phyloP scores from a whole-genome alignment of 164 flowering plant species.

The Chimonanthus salicifolius region DNA sequence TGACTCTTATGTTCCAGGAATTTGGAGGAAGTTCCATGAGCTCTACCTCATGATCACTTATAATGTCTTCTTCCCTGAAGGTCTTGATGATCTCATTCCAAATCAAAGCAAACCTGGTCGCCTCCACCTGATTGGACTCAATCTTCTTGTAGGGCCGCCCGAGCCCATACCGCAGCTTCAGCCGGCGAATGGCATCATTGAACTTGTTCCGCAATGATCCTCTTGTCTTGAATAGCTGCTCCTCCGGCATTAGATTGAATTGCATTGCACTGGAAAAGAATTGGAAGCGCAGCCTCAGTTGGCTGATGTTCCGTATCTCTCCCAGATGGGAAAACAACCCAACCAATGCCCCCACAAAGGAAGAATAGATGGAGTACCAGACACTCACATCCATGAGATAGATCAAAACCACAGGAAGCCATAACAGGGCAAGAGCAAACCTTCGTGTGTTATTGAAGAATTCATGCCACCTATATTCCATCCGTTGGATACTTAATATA shows the following conservation, averaged over 20 bases:
- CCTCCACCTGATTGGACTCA: constrained; percentile 77
- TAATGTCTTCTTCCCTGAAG: constrained; percentile 82
- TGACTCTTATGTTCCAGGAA: constrained; percentile 76
- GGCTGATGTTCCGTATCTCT: constrained; percentile 72
- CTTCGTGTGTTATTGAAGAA: constrained; percentile 57
- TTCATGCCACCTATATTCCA: constrained; percentile 61
- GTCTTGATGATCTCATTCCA: constrained; percentile 80
- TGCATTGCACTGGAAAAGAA: constrained; percentile 92
- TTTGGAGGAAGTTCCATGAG: constrained; percentile 73
- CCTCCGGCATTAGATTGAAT: constrained; percentile 88
- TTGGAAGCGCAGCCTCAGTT: constrained; percentile 84
- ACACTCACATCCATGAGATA: constrained; percentile 85
- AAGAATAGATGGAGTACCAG: constrained; percentile 78
- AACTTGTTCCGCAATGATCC: constrained; percentile 53
- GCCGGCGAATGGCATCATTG: constrained; percentile 56
- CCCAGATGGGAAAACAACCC: constrained; percentile 89
- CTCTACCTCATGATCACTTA: constrained; percentile 76
- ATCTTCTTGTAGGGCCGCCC: constrained; percentile 70
- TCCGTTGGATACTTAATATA: constrained; percentile 26
- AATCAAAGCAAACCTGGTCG: constrained; percentile 68
- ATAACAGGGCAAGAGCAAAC: constrained; percentile 42
- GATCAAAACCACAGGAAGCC: constrained; percentile 73
- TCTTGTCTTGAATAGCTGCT: constrained; percentile 29
- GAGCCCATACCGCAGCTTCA: constrained; percentile 84
- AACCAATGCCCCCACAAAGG: constrained; percentile 59